Base-by-base conservation (phyloP, 2,329 filamentous ascomycete genomes). In the Sporothrix globosa region DNA sequence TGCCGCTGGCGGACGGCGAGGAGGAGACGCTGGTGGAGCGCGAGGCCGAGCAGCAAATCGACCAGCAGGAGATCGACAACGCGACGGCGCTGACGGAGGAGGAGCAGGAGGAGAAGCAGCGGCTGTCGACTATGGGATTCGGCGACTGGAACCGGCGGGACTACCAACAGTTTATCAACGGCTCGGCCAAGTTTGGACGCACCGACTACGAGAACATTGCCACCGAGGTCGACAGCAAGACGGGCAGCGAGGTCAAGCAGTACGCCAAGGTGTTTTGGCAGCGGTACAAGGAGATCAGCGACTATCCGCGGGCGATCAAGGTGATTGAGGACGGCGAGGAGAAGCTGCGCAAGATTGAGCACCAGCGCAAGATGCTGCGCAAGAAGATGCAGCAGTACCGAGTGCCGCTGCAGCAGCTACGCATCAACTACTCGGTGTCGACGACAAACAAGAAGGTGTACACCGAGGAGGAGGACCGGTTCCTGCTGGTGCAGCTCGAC, bases 361-460 rank as follows among this genome's bases (percentile, higher is more conserved):
- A 97, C 78, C 95, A 98, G 80, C 91, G 93, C 73, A 95, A 96
- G 81, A 91, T 98, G 83, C 86, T 99, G 69, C 89, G 91, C 73
- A 96, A 94, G 87, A 99, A 99, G 87, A 92, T 99, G 87, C 87
- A 90, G 76, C 92, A 96, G 84, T 98, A 97, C 79, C 91, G 96
- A n/a, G 95, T 98, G 66, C 96, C 96, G 30, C 86, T 99, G 19
- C 96, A 99, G 80, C 96, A 99, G 81, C 89, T 99, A 77, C 97
- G 97, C 84, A 93, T 99, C 83, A 98, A 97, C 82, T 99, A 99
- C 81, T 97, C 94, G 0, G 96, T 99, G 39, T 97, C 93, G 7
- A 99, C 96, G 2, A 99, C 96, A 11, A 99, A 99, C 87, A 99
- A 99, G 84, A 99, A 99, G 83, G 94, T 99, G 0, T 99, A 99